These are phyloP conservation scores for Platanthera zijinensis DNA, from an alignment of 106 monocot species.

Conservation along the genomic window DNA sequence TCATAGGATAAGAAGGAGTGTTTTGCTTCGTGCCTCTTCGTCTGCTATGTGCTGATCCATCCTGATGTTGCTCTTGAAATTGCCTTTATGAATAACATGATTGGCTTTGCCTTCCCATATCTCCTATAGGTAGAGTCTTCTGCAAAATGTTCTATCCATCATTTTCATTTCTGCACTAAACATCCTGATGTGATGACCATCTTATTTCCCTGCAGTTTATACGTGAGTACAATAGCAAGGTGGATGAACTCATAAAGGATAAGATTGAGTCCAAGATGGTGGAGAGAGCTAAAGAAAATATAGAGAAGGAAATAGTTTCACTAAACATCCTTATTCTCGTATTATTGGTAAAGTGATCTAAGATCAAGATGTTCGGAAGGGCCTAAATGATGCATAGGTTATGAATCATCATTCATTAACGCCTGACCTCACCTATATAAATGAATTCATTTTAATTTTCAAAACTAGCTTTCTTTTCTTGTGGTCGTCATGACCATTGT, in stretches of 20 bases:
- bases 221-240: slow-evolving; percentile 90
- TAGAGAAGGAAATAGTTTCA: slow-evolving; percentile 94
- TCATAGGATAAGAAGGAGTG: slow-evolving; percentile 99
- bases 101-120: slow-evolving; percentile 93
- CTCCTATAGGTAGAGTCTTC: slow-evolving; percentile 57
- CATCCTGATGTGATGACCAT: not conserved
- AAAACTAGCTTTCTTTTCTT: no score
- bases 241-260: slow-evolving; percentile 85
- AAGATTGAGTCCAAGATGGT: slow-evolving; percentile 78
- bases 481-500: no score
- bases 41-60: slow-evolving; percentile 92
- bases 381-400: no score
- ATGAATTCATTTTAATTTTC: no score
- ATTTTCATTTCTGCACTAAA: not conserved
- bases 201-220: slow-evolving; percentile 49
- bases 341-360: no score
- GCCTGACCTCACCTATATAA: no score
- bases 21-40: slow-evolving; percentile 91
- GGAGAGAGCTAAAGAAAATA: slow-evolving; percentile 76
- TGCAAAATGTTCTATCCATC: no score
- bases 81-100: slow-evolving; percentile 95
- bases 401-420: no score
- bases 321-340: no score
- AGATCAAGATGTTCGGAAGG: no score
- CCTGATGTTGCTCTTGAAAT: slow-evolving; percentile 91